Evolutionary conservation across 1,284 basidiomycete genomes (phyloP), one percentile per base, ranked within the genome.

Genomic region (Fereydounia khargensis): DNA sequence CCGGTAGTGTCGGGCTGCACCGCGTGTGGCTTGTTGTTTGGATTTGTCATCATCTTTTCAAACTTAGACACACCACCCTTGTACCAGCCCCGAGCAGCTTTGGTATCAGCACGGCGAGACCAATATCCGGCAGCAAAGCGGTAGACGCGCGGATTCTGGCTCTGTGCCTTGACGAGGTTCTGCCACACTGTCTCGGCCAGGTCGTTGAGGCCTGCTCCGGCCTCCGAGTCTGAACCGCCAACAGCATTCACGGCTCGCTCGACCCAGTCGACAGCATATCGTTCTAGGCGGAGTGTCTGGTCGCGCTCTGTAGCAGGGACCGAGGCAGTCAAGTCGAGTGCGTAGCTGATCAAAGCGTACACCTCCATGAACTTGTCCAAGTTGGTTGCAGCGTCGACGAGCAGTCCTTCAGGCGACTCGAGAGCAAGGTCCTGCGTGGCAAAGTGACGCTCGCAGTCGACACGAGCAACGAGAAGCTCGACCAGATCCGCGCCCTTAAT

Each of bases 381-480:
- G 35, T 70, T 57, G 0, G 41, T 23, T 18, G 64, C 60, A 13
- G 58, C 42, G 16, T 58, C 49, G 9, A 47, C 49, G 11, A 70
- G 40, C 13, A 45, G 31, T 1, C 43, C 42, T 7, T 49, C 42
- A 10, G 42, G 40, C 9, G 46, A 30, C 30, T 52, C 44, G 7
- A 44, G 18, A 6, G 55, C 47, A 7, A 66, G 34, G 5, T 58
- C 56, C 14, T 49, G 43, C 8, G 57, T 46, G 1, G 59, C 61
- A 9, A 52, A 43, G 21, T 68, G 57, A 22, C 72, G 54, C 47
- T 70, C 70, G 45, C 62, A 58, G 44, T 74, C 72, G n/a, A 73
- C 38, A 8, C 64, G 46, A 4, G 67, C 66, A 0, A 70, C 47
- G 7, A 71, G 52, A 9, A 74, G 48, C 6, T 67, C 50, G 11